These are phyloP conservation scores for Oryza punctata DNA, from an alignment of 176 grass and related monocot genomes.

Conservation along the genomic window DNA sequence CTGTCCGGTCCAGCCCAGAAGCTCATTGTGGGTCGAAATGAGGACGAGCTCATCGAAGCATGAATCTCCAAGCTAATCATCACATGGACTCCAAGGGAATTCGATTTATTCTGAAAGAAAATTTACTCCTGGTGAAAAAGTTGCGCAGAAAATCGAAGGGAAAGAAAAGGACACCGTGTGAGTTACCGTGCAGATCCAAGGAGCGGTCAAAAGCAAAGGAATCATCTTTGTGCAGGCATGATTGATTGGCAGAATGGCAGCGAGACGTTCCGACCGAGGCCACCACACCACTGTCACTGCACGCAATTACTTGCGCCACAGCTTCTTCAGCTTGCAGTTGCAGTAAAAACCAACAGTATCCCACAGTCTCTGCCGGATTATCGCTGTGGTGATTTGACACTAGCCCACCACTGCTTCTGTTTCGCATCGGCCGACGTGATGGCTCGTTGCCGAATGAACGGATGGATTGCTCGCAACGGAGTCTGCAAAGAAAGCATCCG, in stretches of 20 bases:
- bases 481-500: neutral
- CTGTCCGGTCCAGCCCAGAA: too few species aligned
- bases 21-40: too few species aligned
- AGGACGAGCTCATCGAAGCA: too few species aligned
- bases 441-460: neutral
- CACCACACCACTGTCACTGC: neutral
- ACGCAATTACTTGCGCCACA: neutral
- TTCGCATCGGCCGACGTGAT: neutral
- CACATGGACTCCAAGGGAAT: too few species aligned
- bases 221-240: neutral
- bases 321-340: neutral
- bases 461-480: too few species aligned
- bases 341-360: neutral
- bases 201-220: neutral
- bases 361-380: neutral
- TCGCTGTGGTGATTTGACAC: neutral
- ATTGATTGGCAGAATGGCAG: neutral
- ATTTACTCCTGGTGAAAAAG: too few species aligned
- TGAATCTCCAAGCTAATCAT: too few species aligned
- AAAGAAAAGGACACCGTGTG: too few species aligned
- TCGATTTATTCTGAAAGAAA: too few species aligned
- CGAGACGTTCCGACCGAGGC: neutral
- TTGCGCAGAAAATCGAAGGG: neutral
- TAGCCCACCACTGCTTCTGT: too few species aligned
- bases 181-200: neutral